Base-by-base conservation (phyloP, 2,329 filamentous ascomycete genomes). In the Fusarium algeriense region DNA sequence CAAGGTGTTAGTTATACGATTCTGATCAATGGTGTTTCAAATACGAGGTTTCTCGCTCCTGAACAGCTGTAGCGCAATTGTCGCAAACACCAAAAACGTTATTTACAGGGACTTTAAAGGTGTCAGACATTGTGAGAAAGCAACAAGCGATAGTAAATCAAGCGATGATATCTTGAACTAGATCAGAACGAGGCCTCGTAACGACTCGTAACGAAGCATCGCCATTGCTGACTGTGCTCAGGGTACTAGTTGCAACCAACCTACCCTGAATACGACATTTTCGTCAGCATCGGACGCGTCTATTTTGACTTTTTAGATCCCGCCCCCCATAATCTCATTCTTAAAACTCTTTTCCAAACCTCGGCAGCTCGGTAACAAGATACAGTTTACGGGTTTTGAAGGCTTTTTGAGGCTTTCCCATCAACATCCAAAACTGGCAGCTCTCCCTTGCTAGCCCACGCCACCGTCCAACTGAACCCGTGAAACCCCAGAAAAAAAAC, bases 391-490 rank as follows among this genome's bases (percentile, higher is more conserved):
- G 64, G 48, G 4, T 67, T 63, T 62, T 15, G 17, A 43, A 67
- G 63, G 32, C 46, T 52, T 32, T 14, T 67, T 67, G 17, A 67
- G 55, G 64, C 64, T 62, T 40, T 19, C 41, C 46, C 17, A 17
- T 15, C 15, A 48, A 19, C n/a, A 20, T 12, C 34, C 40, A 35
- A 28, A 40, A n/a, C 15, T 20, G 44, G 54, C 32, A 50, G 40
- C 12, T 28, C 26, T 49, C 26, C 45, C 35, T 35, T 50, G 17
- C 38, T 56, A 55, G 48, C n/a, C 34, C 17, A 15, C 49, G 63
- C 43, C 55, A 67, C 48, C 32, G 40, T 37, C 41, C 17, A 67
- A 48, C 64, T 67, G 55, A 67, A 62, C 32, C 48, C 34, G 40
- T 56, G 17, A n/a, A 20, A 28, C 30, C 63, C 62, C 62, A 38